These are phyloP conservation scores for Mayamaea pseudoterrestris DNA, from an alignment of 108 stramenopile genomes.

Conservation along the genomic window DNA sequence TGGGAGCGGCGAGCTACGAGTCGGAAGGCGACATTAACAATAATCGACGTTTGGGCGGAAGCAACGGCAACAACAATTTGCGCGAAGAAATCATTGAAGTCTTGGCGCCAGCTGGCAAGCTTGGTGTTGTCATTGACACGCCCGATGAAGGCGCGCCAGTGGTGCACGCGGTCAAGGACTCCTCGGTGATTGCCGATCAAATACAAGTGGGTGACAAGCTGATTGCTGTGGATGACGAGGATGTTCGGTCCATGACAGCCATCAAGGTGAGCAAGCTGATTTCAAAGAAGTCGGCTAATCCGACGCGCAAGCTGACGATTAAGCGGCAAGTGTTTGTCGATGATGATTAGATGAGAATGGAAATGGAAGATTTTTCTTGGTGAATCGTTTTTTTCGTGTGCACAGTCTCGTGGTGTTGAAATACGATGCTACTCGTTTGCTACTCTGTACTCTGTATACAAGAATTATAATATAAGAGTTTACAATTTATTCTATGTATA, in stretches of 20 bases:
- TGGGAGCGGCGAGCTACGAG: slow-evolving; percentile 38
- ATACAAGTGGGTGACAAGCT: slow-evolving; percentile 81
- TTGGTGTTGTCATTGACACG: slow-evolving; percentile 86
- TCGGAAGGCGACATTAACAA: not conserved
- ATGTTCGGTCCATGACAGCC: slow-evolving; percentile 82
- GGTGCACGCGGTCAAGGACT: slow-evolving; percentile 81
- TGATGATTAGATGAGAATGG: too few species aligned
- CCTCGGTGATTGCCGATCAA: slow-evolving; percentile 61
- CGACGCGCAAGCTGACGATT: slow-evolving; percentile 68
- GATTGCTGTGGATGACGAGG: slow-evolving; percentile 78
- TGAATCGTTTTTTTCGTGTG: too few species aligned
- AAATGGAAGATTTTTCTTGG: too few species aligned
- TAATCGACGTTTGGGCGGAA: not conserved
- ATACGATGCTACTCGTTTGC: too few species aligned
- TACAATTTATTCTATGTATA: too few species aligned
- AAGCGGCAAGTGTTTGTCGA: too few species aligned
- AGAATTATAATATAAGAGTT: too few species aligned
- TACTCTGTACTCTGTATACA: too few species aligned
- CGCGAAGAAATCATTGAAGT: slow-evolving; percentile 63
- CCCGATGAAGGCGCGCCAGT: slow-evolving; percentile 77
- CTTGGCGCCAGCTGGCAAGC: slow-evolving; percentile 76
- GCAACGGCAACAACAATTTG: slow-evolving; percentile 15
- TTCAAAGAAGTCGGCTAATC: slow-evolving; percentile 65
- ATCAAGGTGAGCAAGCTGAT: slow-evolving; percentile 82
- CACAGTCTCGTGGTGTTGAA: too few species aligned